Evolutionary conservation across 805 yeast species (phyloP).

Genomic region (Teunomyces tritomae): DNA sequence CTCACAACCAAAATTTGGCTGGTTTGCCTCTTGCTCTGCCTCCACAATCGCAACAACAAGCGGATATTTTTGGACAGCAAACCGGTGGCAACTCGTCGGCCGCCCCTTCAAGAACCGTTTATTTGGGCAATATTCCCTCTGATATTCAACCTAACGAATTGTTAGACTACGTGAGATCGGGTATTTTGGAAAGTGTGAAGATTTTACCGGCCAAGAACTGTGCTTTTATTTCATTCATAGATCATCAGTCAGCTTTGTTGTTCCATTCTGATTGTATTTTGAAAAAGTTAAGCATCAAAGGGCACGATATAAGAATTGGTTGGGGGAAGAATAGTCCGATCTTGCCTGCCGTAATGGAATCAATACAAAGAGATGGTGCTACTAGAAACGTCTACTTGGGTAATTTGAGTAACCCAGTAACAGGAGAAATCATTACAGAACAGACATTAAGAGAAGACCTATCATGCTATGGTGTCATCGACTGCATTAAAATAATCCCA

Average conservation of each 20-base stretch:
- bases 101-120: constrained; percentile 82
- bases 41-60: constrained; percentile 7
- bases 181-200: constrained; percentile 76
- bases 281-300: constrained; percentile 75
- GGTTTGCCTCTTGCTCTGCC: constrained; percentile 5
- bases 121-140: constrained; percentile 84
- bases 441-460: constrained; percentile 66
- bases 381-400: constrained; percentile 93
- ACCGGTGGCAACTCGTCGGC: constrained; percentile 13
- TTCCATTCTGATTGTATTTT: constrained; percentile 93
- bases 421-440: constrained; percentile 50
- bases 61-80: constrained; percentile 7
- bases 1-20: neutral
- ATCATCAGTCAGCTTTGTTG: constrained; percentile 81
- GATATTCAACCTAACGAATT: constrained; percentile 77
- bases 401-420: constrained; percentile 59
- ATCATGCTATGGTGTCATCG: constrained; percentile 75
- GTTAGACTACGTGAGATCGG: constrained; percentile 87
- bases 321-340: constrained; percentile 88
- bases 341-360: constrained; percentile 68
- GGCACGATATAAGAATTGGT: constrained; percentile 81
- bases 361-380: constrained; percentile 83
- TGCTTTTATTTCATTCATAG: constrained; percentile 87
- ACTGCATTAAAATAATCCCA: constrained; percentile 72
- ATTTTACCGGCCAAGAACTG: constrained; percentile 82